phyloP scores from a whole-genome alignment of 768 basidiomycete genomes.

The Kwoniella newhampshirensis region DNA sequence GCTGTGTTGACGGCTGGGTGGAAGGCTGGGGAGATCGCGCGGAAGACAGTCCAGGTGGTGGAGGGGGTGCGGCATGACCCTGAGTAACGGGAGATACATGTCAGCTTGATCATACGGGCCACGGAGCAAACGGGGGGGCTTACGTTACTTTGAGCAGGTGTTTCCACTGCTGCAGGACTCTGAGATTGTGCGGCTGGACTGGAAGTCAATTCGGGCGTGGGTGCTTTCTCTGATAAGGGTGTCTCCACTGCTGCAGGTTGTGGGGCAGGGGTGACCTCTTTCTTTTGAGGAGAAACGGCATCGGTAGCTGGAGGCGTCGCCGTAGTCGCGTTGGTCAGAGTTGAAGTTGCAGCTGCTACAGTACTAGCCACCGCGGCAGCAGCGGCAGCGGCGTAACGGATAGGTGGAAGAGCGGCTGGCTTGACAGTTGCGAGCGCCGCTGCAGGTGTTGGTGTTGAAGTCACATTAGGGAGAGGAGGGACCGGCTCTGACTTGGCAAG shows the following conservation, averaged over 20 bases:
- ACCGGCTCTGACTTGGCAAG: slow-evolving; percentile 60
- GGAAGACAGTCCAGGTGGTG: slow-evolving; percentile 28
- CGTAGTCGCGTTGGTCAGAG: slow-evolving; percentile 13
- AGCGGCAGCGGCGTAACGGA: slow-evolving; percentile 88
- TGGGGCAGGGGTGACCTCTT: slow-evolving; percentile 14
- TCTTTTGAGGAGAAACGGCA: slow-evolving; percentile 13
- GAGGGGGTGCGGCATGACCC: slow-evolving; percentile 34
- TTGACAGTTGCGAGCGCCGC: slow-evolving; percentile 54
- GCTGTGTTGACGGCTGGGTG: slow-evolving; percentile 11
- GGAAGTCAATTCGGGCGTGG: slow-evolving; percentile 11
- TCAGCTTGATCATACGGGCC: background rate
- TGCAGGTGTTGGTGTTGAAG: slow-evolving; percentile 56
- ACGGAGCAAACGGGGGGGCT: slow-evolving; percentile 3
- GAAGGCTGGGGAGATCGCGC: slow-evolving; percentile 15
- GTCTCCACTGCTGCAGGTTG: slow-evolving; percentile 7
- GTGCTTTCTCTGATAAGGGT: slow-evolving; percentile 14
- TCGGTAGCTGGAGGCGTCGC: slow-evolving; percentile 12
- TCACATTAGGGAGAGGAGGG: slow-evolving; percentile 40
- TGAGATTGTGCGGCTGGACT: slow-evolving; percentile 5
- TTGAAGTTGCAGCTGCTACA: slow-evolving; percentile 32
- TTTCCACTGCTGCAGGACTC: slow-evolving; percentile 12
- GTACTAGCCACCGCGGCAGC: slow-evolving; percentile 60
- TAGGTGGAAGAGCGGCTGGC: slow-evolving; percentile 63
- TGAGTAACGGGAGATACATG: slow-evolving; percentile 7
- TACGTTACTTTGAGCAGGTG: slow-evolving; percentile 27